Percentiles rank a stretch among this genome's conserved stretches.
phyloP scores from a whole-genome alignment of 164 flowering plant species.

The Liriodendron chinense region DNA sequence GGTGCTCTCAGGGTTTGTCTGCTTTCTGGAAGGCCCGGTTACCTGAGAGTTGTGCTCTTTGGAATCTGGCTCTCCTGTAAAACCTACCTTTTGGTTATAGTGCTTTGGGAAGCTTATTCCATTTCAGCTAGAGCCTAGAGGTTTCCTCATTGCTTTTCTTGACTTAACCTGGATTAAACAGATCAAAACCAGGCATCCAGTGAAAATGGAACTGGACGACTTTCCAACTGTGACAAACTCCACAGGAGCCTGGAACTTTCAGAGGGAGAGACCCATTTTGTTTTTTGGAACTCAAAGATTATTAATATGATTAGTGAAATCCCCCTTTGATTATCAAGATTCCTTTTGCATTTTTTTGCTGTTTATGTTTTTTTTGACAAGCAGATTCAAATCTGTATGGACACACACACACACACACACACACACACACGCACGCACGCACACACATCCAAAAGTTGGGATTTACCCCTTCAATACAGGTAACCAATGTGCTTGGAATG shows the following conservation, averaged over 20 bases:
- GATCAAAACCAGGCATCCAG: background rate
- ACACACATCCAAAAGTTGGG: no score
- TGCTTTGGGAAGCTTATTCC: background rate
- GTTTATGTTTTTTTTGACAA: no score
- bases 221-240: background rate
- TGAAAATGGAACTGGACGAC: background rate
- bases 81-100: background rate
- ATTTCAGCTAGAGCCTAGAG: background rate
- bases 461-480: no score
- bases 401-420: no score
- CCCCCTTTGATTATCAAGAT: background rate
- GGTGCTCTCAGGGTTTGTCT: background rate
- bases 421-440: no score
- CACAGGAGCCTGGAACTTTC: background rate
- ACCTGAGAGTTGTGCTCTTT: background rate
- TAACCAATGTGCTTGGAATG: no score
- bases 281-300: background rate
- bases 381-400: no score
- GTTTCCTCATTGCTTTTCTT: slow-evolving; percentile 1
- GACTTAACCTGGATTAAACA: background rate
- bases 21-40: background rate
- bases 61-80: background rate
- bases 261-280: background rate
- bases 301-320: background rate
- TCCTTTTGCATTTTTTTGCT: background rate